phyloP scores from a whole-genome alignment of 2,329 filamentous ascomycete genomes.

The Arthrobotrys megalospora region DNA sequence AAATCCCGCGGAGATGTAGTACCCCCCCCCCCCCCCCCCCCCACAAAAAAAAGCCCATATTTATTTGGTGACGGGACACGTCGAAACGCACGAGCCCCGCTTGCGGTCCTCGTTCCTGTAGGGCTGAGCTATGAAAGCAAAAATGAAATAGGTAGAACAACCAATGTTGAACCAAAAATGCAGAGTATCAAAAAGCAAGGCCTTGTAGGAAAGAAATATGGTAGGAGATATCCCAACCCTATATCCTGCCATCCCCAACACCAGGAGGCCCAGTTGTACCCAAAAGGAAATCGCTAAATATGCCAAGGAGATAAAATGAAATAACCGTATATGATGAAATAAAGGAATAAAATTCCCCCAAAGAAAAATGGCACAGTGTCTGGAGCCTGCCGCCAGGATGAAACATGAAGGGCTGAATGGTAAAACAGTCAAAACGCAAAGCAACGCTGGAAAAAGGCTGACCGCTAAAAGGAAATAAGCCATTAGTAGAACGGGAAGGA shows the following conservation, averaged over 20 bases:
- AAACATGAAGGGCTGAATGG: neutral
- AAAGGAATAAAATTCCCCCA: neutral
- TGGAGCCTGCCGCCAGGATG: slow-evolving; percentile 18
- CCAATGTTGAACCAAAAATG: slow-evolving; percentile 28
- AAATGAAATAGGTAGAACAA: slow-evolving; percentile 1
- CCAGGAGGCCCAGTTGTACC: slow-evolving; percentile 9
- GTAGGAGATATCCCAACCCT: slow-evolving; percentile 24
- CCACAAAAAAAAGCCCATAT: neutral
- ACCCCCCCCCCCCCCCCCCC: too few relatives aligned
- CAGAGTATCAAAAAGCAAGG: slow-evolving; percentile 13
- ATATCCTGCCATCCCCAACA: neutral
- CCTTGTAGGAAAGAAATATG: slow-evolving; percentile 17
- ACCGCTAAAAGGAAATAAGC: slow-evolving; percentile 5
- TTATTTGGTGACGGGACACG: neutral
- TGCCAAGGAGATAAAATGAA: slow-evolving; percentile 20
- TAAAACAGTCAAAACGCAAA: slow-evolving; percentile 9
- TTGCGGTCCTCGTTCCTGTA: neutral
- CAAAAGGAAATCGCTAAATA: slow-evolving; percentile 28
- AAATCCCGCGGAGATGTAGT: slow-evolving; percentile 1
- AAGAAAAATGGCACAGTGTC: slow-evolving; percentile 13
- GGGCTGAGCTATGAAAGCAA: neutral
- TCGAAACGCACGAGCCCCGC: neutral
- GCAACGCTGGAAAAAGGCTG: slow-evolving; percentile 10
- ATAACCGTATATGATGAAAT: neutral
- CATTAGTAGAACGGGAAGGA: neutral